Percentiles rank a stretch among this genome's conserved stretches.
These are phyloP conservation scores for Komagataea norvegica DNA, from an alignment of 1,139 yeast genomes.

Conservation along the genomic window DNA sequence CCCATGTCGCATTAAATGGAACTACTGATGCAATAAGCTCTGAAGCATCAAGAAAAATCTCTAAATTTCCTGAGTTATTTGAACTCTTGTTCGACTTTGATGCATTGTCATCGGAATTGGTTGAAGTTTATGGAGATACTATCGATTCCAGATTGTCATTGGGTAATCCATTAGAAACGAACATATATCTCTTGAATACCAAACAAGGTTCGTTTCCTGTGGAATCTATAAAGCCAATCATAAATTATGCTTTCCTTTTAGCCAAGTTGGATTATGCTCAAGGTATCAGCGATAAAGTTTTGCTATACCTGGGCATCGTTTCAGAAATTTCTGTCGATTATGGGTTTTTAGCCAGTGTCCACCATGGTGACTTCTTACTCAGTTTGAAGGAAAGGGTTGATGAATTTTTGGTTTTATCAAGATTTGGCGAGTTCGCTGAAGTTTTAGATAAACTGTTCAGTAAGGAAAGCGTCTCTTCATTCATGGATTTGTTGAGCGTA, in stretches of 20 bases:
- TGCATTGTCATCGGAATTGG: conserved; percentile 13
- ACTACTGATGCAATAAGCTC: conserved; percentile 11
- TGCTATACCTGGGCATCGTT: conserved; percentile 29
- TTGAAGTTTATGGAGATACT: conserved; percentile 21
- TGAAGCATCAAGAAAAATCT: conserved; percentile 11
- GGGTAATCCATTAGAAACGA: conserved; percentile 43
- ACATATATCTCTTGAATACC: conserved; percentile 33
- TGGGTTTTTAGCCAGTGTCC: conserved; percentile 24
- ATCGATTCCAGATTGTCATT: conserved; percentile 37
- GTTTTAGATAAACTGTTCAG: background rate
- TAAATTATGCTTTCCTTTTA: conserved; percentile 27
- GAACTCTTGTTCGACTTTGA: conserved; percentile 4
- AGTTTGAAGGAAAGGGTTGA: conserved; percentile 5
- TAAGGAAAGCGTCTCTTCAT: background rate
- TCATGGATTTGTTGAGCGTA: conserved; percentile 5
- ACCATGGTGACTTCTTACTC: background rate
- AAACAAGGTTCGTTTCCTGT: conserved; percentile 18
- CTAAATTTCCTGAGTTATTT: conserved; percentile 3
- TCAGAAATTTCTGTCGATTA: conserved; percentile 36
- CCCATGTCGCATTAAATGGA: conserved; percentile 11
- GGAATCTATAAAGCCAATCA: conserved; percentile 11
- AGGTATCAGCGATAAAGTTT: conserved; percentile 14
- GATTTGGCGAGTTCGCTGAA: background rate
- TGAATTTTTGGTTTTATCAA: background rate
- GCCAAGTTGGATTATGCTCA: conserved; percentile 17